phyloP scores from a whole-genome alignment of 495 filamentous ascomycete species.

The Tricharina praecox region DNA sequence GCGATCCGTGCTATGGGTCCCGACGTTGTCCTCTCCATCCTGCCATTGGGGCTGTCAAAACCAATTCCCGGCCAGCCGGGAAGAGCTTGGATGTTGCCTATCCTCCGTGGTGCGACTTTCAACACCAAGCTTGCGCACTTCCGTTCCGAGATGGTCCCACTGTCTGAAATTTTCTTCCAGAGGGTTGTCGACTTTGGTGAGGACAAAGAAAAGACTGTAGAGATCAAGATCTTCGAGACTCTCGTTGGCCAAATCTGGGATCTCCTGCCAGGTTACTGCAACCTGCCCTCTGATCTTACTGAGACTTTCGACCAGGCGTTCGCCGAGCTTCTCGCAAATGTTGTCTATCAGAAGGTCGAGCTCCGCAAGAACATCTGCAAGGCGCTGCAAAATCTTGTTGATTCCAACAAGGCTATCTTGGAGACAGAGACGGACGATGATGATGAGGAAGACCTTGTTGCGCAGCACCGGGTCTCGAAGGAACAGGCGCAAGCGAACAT shows the following conservation, averaged over 20 bases:
- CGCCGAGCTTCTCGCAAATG: constrained; percentile 74
- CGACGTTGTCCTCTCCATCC: constrained; percentile 53
- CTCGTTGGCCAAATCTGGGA: constrained; percentile 91
- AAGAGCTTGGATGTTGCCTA: constrained; percentile 83
- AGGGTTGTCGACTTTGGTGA: constrained; percentile 61
- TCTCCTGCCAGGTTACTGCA: constrained; percentile 85
- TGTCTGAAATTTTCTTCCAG: constrained; percentile 83
- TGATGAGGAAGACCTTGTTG: constrained; percentile 45
- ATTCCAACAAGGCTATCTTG: constrained; percentile 70
- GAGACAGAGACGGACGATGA: constrained; percentile 38
- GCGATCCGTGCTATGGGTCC: constrained; percentile 83
- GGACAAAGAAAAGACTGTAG: constrained; percentile 62
- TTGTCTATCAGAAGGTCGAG: constrained; percentile 82
- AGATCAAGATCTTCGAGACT: constrained; percentile 94
- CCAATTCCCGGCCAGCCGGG: constrained; percentile 61
- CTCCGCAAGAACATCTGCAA: constrained; percentile 72
- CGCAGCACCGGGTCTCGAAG: constrained; percentile 58
- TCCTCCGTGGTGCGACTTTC: constrained; percentile 65
- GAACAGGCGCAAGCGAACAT: constrained; percentile 58
- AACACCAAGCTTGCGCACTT: constrained; percentile 81
- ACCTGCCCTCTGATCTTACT: constrained; percentile 63
- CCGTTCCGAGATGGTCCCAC: constrained; percentile 62
- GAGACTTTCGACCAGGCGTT: constrained; percentile 73
- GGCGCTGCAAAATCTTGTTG: constrained; percentile 67
- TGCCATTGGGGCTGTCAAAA: constrained; percentile 70